Conservation (phyloP, 345 rosid genomes). For the Eutrema japonicum region DNA sequence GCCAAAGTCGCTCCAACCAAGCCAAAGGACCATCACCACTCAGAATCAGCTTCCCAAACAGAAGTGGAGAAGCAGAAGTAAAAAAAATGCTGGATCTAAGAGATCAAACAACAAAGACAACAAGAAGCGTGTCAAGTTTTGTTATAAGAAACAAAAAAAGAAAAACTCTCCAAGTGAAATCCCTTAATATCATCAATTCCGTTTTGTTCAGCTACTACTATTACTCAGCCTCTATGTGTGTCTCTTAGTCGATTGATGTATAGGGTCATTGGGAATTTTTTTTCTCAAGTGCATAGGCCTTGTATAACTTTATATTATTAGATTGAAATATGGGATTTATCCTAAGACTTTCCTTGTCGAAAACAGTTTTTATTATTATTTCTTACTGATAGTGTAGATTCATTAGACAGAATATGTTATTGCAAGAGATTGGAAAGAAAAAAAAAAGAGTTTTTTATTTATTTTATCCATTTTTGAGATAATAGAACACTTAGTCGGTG, state of each 20-base stretch:
- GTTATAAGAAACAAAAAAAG: constrained; percentile 28
- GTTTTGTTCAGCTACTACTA: constrained; percentile 28
- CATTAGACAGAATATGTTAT: not conserved
- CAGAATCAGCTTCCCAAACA: constrained; percentile 42
- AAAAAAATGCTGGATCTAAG: constrained; percentile 17
- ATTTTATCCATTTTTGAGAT: no score
- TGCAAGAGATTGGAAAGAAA: not conserved
- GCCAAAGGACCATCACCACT: constrained; percentile 44
- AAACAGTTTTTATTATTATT: not conserved
- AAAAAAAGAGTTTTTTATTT: no score
- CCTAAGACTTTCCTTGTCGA: not conserved
- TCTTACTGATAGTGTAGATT: not conserved
- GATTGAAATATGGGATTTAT: constrained; percentile 31
- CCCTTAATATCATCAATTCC: constrained; percentile 32
- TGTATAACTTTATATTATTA: constrained; percentile 37
- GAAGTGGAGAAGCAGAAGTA: constrained; percentile 49
- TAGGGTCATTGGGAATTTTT: constrained; percentile 34
- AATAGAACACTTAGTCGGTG: no score
- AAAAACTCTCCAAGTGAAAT: not conserved
- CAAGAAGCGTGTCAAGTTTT: constrained; percentile 35
- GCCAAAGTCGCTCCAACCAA: constrained; percentile 70
- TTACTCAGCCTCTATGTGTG: not conserved
- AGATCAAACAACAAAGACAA: constrained; percentile 33
- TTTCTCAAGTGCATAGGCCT: constrained; percentile 27
- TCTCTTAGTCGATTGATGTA: constrained; percentile 34